phyloP scores from a whole-genome alignment of 2,329 filamentous ascomycete species.

The Pseudocercospora fuligena region DNA sequence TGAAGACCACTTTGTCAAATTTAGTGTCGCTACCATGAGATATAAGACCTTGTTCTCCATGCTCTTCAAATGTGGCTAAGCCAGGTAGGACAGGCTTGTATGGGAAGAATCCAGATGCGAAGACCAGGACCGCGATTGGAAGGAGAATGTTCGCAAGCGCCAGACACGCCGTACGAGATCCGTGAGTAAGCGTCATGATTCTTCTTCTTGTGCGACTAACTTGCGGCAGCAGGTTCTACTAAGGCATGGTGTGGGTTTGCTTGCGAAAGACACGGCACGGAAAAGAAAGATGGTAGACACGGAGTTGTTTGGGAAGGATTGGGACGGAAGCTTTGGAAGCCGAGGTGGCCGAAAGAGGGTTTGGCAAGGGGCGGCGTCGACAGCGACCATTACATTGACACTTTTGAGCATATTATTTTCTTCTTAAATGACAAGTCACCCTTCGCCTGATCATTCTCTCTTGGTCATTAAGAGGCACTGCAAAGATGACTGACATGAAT shows the following conservation, averaged over 20 bases:
- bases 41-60: slow-evolving; percentile 13
- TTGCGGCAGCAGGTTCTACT: not conserved
- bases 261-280: not conserved
- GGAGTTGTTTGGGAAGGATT: not conserved
- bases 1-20: slow-evolving; percentile 91
- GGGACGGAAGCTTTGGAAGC: not conserved
- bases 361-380: not conserved
- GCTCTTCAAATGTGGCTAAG: slow-evolving; percentile 59
- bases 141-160: slow-evolving; percentile 74
- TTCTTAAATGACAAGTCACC: not conserved
- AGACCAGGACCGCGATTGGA: slow-evolving; percentile 68
- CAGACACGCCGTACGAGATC: slow-evolving; percentile 51
- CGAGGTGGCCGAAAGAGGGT: slow-evolving; percentile 5
- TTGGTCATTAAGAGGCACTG: not conserved
- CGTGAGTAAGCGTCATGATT: slow-evolving; percentile 25
- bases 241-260: not conserved
- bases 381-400: not conserved
- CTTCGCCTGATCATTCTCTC: not conserved
- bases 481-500: not conserved
- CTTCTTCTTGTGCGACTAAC: not conserved
- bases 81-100: slow-evolving; percentile 94
- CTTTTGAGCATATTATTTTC: not conserved
- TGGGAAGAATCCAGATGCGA: slow-evolving; percentile 93
- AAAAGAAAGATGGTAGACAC: not conserved
- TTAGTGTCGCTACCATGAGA: slow-evolving; percentile 55